Percentiles rank a stretch among this genome's conserved stretches.
Conservation (phyloP, 1,139 yeast species). For the Taphrina flavorubra region DNA sequence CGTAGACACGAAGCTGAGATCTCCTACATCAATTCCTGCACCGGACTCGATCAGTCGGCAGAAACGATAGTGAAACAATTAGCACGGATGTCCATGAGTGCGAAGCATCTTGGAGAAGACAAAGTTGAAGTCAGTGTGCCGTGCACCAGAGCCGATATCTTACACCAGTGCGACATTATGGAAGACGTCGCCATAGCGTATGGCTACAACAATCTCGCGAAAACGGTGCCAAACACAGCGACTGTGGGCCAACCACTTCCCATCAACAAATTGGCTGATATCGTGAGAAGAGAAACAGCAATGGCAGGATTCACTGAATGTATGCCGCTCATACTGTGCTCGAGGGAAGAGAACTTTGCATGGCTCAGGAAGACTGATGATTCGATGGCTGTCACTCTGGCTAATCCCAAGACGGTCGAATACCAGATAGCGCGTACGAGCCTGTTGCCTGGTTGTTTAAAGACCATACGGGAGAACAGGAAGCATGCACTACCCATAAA, state of each 20-base stretch:
- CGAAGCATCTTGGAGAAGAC: constrained; percentile 61
- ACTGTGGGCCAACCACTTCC: constrained; percentile 88
- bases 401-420: constrained; percentile 94
- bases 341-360: constrained; percentile 94
- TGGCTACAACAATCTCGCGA: constrained; percentile 83
- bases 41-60: constrained; percentile 75
- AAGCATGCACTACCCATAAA: constrained; percentile 92
- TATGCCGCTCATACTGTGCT: constrained; percentile 90
- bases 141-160: constrained; percentile 90
- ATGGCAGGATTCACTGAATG: constrained; percentile 97
- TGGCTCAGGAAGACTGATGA: constrained; percentile 76
- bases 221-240: constrained; percentile 76
- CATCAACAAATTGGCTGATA: constrained; percentile 87
- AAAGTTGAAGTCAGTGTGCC: constrained; percentile 77
- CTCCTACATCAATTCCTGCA: constrained; percentile 85
- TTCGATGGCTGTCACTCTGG: constrained; percentile 80
- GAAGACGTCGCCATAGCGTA: constrained; percentile 98
- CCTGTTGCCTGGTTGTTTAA: constrained; percentile 89
- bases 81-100: constrained; percentile 79
- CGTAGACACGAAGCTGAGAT: constrained; percentile 77
- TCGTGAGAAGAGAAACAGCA: constrained; percentile 85
- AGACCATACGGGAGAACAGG: constrained; percentile 94
- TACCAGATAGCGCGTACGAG: constrained; percentile 98
- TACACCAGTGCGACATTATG: constrained; percentile 98
- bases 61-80: constrained; percentile 72